These are phyloP conservation scores for Suhomyces choctaworum DNA, from an alignment of 1,139 yeast species.

Conservation along the genomic window DNA sequence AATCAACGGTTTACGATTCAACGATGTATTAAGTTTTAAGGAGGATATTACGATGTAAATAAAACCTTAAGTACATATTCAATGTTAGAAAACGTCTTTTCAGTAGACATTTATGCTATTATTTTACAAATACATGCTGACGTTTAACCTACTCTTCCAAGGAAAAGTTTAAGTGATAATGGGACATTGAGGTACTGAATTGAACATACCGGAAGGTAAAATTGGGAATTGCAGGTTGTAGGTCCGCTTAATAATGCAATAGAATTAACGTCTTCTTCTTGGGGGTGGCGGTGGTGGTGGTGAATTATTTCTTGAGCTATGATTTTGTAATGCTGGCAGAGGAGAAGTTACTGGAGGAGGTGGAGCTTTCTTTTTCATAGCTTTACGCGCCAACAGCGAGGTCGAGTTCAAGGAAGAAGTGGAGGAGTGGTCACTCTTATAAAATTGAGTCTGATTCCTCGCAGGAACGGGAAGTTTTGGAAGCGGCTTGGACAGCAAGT, in stretches of 20 bases:
- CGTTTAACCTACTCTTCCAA: too few species aligned
- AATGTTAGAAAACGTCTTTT: too few species aligned
- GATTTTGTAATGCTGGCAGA: conserved; percentile 1
- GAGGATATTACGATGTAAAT: conserved; percentile 65
- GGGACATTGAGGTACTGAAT: too few species aligned
- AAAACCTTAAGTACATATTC: too few species aligned
- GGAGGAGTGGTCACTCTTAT: conserved; percentile 12
- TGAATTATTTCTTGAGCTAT: conserved; percentile 1
- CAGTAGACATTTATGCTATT: too few species aligned
- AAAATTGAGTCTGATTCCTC: conserved; percentile 7
- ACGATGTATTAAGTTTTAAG: conserved; percentile 66
- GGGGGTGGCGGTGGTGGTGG: conserved; percentile 17
- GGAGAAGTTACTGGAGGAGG: conserved; percentile 38
- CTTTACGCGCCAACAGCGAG: conserved; percentile 30
- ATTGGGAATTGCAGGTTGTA: too few species aligned
- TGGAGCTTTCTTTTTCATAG: conserved; percentile 39
- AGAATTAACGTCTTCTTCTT: conserved; percentile 16
- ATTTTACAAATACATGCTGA: too few species aligned
- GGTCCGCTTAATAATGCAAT: too few species aligned
- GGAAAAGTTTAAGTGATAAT: too few species aligned
- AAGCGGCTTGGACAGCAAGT: conserved; percentile 23
- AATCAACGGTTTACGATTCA: conserved; percentile 72
- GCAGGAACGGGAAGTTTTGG: conserved; percentile 17
- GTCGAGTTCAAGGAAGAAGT: conserved; percentile 21
- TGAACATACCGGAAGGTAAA: too few species aligned